Percentiles rank a stretch among this genome's conserved stretches.
Evolutionary conservation across 257 asterid species (phyloP).

Genomic region (Solanum chilense): DNA sequence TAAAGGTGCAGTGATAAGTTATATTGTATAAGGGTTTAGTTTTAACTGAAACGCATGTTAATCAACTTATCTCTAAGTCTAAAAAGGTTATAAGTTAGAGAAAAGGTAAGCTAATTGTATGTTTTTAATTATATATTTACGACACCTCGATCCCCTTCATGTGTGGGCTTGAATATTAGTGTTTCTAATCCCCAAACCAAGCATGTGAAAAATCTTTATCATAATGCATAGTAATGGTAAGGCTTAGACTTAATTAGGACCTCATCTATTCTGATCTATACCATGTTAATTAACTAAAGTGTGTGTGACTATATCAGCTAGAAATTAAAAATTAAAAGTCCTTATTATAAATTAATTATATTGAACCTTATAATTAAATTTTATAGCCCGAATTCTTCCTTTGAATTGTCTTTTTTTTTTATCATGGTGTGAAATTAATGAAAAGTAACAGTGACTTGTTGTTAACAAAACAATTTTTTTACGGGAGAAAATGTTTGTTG

Average conservation of each 20-base stretch:
- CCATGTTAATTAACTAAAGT: not conserved
- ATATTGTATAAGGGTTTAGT: not conserved
- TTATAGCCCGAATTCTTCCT: too few relatives aligned
- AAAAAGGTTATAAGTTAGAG: not conserved
- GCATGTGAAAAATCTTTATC: not conserved
- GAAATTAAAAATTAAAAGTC: not conserved
- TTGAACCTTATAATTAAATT: too few relatives aligned
- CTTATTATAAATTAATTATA: too few relatives aligned
- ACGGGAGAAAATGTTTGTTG: too few relatives aligned
- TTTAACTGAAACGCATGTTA: not conserved
- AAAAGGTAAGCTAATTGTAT: not conserved
- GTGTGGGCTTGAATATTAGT: not conserved
- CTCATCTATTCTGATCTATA: not conserved
- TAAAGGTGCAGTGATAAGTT: not conserved
- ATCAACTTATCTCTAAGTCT: not conserved
- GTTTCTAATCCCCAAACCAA: not conserved
- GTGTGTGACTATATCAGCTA: too few relatives aligned
- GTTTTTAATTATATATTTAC: not conserved
- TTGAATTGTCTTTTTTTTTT: too few relatives aligned
- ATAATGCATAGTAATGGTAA: not conserved
- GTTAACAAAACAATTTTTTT: too few relatives aligned
- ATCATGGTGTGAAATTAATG: too few relatives aligned
- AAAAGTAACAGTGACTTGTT: too few relatives aligned
- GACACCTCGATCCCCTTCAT: not conserved
- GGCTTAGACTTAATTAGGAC: not conserved